phyloP scores from a whole-genome alignment of 306 rosid genomes.

The Malus domestica region ASM211411v1 NC_041789.1:30517501-30518000 shows the following conservation, averaged over 20 bases:
- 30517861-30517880: slow-evolving; percentile 29
- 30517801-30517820: not conserved
- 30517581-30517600: too few species aligned
- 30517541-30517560: too few species aligned
- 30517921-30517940: slow-evolving; percentile 75
- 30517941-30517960: slow-evolving; percentile 59
- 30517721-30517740: not conserved
- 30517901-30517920: slow-evolving; percentile 69
- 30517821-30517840: not conserved
- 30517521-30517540: too few species aligned
- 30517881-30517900: slow-evolving; percentile 77
- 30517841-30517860: not conserved
- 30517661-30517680: not conserved
- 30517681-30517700: not conserved
- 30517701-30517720: not conserved
- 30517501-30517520: too few species aligned
- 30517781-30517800: not conserved
- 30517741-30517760: not conserved
- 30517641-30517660: too few species aligned
- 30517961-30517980: slow-evolving; percentile 57
- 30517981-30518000: slow-evolving; percentile 66
- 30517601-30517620: too few species aligned
- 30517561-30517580: too few species aligned
- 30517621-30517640: too few species aligned
- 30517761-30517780: not conserved